Evolutionary conservation across 257 asterid species (phyloP).

Genomic region (Dorcoceras hygrometricum): DNA sequence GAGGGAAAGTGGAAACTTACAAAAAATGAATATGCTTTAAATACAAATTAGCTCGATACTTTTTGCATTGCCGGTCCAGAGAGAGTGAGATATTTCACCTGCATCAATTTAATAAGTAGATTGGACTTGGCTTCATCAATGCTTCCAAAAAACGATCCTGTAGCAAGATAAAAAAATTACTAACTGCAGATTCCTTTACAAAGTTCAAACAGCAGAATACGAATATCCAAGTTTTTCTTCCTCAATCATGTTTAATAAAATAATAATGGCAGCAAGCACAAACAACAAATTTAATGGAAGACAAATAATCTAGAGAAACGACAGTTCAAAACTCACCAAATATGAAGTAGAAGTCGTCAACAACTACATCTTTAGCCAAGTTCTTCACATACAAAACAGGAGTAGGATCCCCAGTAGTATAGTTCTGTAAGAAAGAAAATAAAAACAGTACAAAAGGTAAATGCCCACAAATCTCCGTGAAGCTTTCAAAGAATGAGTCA

Average conservation of each 20-base stretch:
- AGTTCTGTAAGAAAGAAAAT: constrained; percentile 54
- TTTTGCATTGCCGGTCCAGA: background rate
- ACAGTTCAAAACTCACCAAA: constrained; percentile 60
- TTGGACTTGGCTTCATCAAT: constrained; percentile 64
- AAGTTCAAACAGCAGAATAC: background rate
- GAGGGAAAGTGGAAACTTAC: background rate
- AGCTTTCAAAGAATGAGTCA: constrained; percentile 10
- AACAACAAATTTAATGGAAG: constrained; percentile 2
- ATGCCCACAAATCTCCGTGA: constrained; percentile 10
- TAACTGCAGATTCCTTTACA: background rate
- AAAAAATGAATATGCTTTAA: background rate
- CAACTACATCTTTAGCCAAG: constrained; percentile 83
- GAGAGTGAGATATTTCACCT: constrained; percentile 51
- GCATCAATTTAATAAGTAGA: constrained; percentile 82
- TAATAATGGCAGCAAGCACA: background rate
- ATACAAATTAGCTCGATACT: background rate
- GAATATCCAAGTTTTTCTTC: background rate
- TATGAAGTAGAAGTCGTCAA: constrained; percentile 72
- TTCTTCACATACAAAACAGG: constrained; percentile 77
- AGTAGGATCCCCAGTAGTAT: constrained; percentile 79
- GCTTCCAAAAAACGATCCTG: constrained; percentile 87
- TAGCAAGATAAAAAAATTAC: constrained; percentile 23
- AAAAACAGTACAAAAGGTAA: constrained; percentile 17
- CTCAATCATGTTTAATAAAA: background rate
- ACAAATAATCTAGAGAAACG: constrained; percentile 4